Conservation (phyloP, 1,139 yeast species). For the Geotrichum reessii region DNA sequence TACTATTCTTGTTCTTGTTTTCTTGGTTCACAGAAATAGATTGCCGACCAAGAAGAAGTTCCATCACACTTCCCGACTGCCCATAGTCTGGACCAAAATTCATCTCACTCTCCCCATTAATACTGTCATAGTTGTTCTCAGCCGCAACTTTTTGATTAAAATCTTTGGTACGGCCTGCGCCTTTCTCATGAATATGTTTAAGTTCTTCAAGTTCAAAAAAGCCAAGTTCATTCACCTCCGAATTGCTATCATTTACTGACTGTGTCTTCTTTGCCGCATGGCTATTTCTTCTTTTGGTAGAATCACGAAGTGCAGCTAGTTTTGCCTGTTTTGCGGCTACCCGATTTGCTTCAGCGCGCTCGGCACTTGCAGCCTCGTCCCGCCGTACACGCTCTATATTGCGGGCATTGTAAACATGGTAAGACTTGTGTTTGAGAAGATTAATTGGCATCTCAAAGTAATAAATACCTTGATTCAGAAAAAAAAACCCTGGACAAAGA, state of each 20-base stretch:
- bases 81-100: background rate
- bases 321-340: slow-evolving; percentile 1
- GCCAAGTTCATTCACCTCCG: background rate
- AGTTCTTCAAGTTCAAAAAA: background rate
- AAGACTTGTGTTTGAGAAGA: slow-evolving; percentile 31
- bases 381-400: slow-evolving; percentile 31
- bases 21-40: background rate
- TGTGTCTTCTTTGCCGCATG: background rate
- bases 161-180: background rate
- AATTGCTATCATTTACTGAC: no score
- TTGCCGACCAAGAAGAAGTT: background rate
- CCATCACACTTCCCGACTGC: background rate
- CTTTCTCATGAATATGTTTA: background rate
- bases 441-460: slow-evolving; percentile 29
- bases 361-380: slow-evolving; percentile 30
- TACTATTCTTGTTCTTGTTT: background rate
- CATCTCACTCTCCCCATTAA: background rate
- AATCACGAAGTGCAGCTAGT: background rate
- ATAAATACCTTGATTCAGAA: background rate
- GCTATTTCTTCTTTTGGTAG: background rate
- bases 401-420: slow-evolving; percentile 30
- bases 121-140: background rate
- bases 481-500: background rate
- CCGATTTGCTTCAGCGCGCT: slow-evolving; percentile 18
- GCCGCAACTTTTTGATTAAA: background rate